A percentile compares a stretch with the other conserved stretches of the same genome.
These are phyloP conservation scores for Volvariella surrecta DNA, from an alignment of 1,284 basidiomycete genomes.

Conservation along the genomic window DNA sequence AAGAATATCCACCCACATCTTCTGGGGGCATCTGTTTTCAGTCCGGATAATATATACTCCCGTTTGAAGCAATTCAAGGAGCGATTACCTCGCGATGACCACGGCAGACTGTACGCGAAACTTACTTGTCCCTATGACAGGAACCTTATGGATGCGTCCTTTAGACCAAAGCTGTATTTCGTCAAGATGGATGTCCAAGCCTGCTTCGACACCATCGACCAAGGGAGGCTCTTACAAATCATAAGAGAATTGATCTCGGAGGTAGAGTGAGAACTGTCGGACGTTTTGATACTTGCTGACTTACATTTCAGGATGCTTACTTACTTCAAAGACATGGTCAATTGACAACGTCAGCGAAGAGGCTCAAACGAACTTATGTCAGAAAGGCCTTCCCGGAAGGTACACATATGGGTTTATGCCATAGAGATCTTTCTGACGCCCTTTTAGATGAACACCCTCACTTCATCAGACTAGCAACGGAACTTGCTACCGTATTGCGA, in stretches of 20 bases:
- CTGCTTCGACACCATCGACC: conserved; percentile 96
- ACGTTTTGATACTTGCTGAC: background rate
- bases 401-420: conserved; percentile 17
- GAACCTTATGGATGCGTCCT: conserved; percentile 2
- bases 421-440: background rate
- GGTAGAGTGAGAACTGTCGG: conserved; percentile 32
- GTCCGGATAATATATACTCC: conserved; percentile 75
- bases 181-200: conserved; percentile 95
- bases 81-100: conserved; percentile 32
- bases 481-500: conserved; percentile 58
- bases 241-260: conserved; percentile 67
- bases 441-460: conserved; percentile 59
- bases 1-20: conserved; percentile 58
- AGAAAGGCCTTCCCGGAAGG: conserved; percentile 64
- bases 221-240: conserved; percentile 77
- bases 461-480: conserved; percentile 61
- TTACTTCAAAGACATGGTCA: conserved; percentile 60
- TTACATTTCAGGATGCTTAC: conserved; percentile 44
- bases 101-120: conserved; percentile 44
- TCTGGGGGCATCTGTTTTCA: conserved; percentile 76
- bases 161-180: conserved; percentile 83
- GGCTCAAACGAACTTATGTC: conserved; percentile 45
- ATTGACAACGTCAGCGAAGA: conserved; percentile 40
- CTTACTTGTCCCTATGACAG: conserved; percentile 1
- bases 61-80: conserved; percentile 67